Base-by-base conservation (phyloP, 1,139 yeast genomes). In the Saccharomycopsis hybrid region DNA sequence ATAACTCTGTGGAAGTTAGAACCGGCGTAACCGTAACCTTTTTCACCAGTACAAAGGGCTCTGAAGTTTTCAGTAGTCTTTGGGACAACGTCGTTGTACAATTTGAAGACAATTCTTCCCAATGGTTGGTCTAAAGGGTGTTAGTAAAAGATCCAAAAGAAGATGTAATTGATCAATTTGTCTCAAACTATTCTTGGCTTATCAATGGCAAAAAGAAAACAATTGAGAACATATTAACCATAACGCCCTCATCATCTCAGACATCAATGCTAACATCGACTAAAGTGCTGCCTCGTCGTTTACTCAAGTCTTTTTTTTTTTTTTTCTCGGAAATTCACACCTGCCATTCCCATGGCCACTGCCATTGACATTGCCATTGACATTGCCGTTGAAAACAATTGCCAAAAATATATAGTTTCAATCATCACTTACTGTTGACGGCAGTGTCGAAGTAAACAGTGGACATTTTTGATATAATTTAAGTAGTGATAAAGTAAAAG, bases 41-140 rank as follows among this genome's bases (percentile, higher is more conserved):
- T 85, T 78, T 90, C 97, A 66, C 97, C 97, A 60, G 97, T 92
- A 71, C 85, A 77, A 65, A 92, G 78, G 60, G 96, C 97, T 73
- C 96, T 82, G 89, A 92, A 92, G 80, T 92, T 92, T 76, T 88
- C 96, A 62, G 96, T 81, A 60, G 98, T 92, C 84, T 90, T 89
- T 78, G 98, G 98, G 59, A 85, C 94, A 62, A 88, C 89, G 66
- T 90, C 96, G 72, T 82, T 77, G 85, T 86, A 89, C 68, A 92
- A 84, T 73, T 87, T 69, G 82, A 86, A 86, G 65, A 72, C 71
- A 66, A 86, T 76, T 72, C 90, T 82, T 62, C 95, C 95, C 62
- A 83, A 72, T 59, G 76, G 68, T 62, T 69, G 60, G 63, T 70
- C 75, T 64, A 41, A 44, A 50, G 45, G 48, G 30, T 27, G 35